These are phyloP conservation scores for Saturnispora gosingensis DNA, from an alignment of 805 yeast genomes.

Conservation along the genomic window DNA sequence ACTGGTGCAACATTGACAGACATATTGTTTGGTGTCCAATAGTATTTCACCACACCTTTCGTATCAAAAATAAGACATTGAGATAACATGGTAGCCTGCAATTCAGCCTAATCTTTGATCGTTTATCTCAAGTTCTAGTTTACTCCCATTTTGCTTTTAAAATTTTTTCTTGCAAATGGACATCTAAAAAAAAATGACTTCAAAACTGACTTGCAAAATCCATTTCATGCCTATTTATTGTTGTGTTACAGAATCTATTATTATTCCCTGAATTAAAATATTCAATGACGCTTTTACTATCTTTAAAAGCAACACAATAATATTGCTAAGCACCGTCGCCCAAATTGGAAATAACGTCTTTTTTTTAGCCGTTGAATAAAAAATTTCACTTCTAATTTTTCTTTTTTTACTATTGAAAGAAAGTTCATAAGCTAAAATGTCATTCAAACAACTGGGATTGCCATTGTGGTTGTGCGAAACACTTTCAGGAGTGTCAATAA, in stretches of 20 bases:
- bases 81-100: background rate
- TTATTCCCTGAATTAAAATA: no score
- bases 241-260: background rate
- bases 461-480: conserved; percentile 84
- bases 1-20: background rate
- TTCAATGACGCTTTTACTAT: background rate
- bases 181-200: background rate
- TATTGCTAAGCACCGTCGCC: background rate
- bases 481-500: conserved; percentile 69
- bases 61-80: conserved; percentile 5
- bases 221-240: no score
- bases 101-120: background rate
- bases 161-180: background rate
- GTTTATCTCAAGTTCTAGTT: background rate
- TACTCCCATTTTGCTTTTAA: background rate
- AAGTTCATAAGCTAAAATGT: background rate
- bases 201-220: background rate
- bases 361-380: background rate
- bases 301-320: background rate
- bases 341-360: background rate
- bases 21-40: background rate
- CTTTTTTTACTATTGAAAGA: background rate
- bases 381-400: background rate
- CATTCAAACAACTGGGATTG: conserved; percentile 47
- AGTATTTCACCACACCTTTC: background rate